A percentile compares a stretch with the other conserved stretches of the same genome.
Conservation (phyloP, 495 filamentous ascomycete genomes). For the Penicillium coprophilum region DNA sequence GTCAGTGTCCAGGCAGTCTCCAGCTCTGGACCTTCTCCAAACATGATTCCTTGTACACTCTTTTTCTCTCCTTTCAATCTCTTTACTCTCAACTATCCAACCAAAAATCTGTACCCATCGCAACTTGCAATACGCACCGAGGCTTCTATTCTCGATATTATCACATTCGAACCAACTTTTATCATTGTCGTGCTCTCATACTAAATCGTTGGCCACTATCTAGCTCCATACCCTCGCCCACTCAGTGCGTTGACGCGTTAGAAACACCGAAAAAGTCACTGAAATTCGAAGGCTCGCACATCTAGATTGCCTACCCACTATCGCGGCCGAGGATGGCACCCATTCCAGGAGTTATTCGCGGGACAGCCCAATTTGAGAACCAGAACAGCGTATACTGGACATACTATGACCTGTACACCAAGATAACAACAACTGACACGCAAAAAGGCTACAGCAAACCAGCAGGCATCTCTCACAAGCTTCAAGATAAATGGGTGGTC, state of each 20-base stretch:
- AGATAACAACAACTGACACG: neutral
- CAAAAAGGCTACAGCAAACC: neutral
- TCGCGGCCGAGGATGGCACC: neutral
- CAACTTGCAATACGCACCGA: neutral
- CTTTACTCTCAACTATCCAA: neutral
- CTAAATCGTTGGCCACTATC: neutral
- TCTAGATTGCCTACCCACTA: neutral
- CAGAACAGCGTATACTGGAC: neutral
- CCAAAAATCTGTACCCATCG: neutral
- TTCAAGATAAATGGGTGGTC: neutral
- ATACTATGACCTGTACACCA: too few species aligned
- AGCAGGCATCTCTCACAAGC: neutral
- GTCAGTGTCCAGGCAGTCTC: neutral
- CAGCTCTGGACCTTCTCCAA: neutral
- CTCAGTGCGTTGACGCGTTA: neutral
- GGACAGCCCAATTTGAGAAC: neutral
- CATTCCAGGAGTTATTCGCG: neutral
- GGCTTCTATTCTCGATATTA: neutral
- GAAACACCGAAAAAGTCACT: too few species aligned
- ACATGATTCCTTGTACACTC: neutral
- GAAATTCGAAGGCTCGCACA: neutral
- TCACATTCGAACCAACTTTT: neutral
- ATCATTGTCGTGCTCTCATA: neutral
- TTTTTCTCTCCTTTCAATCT: neutral
- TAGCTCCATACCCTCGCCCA: too few species aligned